Evolutionary conservation across 805 yeast genomes (phyloP).

Genomic region (Lachancea mirantina): DNA sequence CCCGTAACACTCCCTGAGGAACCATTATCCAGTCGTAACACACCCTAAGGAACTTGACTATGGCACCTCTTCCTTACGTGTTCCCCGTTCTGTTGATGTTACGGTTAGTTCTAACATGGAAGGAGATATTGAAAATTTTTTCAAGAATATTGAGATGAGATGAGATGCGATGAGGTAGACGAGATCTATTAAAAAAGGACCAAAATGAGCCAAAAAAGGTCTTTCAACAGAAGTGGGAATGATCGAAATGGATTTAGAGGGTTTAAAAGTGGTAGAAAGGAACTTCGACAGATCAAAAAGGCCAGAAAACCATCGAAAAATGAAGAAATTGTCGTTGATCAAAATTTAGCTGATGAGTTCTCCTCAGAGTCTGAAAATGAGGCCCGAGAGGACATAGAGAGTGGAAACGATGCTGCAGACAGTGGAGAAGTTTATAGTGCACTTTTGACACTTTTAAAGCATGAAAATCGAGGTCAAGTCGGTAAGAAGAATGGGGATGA

Average conservation of each 20-base stretch:
- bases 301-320: slow-evolving; percentile 24
- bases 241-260: not conserved
- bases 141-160: too few species aligned
- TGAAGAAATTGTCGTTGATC: slow-evolving; percentile 12
- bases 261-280: slow-evolving; percentile 48
- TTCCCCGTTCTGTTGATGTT: too few species aligned
- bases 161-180: too few species aligned
- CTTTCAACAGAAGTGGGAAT: too few species aligned
- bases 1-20: slow-evolving; percentile 17
- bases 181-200: too few species aligned
- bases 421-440: slow-evolving; percentile 50
- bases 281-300: slow-evolving; percentile 53
- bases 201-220: too few species aligned
- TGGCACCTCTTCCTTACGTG: too few species aligned
- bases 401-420: slow-evolving; percentile 20
- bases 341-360: slow-evolving; percentile 15
- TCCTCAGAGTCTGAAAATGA: slow-evolving; percentile 12
- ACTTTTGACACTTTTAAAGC: slow-evolving; percentile 50
- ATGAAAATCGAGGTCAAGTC: slow-evolving; percentile 37
- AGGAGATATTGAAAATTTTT: too few species aligned
- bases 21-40: slow-evolving; percentile 8
- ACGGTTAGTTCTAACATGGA: too few species aligned
- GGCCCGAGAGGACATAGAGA: slow-evolving; percentile 23
- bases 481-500: slow-evolving; percentile 25
- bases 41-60: too few species aligned